Evolutionary conservation across 1,284 basidiomycete genomes (phyloP).

Genomic region (Anthracocystis panici-leucophaei): DNA sequence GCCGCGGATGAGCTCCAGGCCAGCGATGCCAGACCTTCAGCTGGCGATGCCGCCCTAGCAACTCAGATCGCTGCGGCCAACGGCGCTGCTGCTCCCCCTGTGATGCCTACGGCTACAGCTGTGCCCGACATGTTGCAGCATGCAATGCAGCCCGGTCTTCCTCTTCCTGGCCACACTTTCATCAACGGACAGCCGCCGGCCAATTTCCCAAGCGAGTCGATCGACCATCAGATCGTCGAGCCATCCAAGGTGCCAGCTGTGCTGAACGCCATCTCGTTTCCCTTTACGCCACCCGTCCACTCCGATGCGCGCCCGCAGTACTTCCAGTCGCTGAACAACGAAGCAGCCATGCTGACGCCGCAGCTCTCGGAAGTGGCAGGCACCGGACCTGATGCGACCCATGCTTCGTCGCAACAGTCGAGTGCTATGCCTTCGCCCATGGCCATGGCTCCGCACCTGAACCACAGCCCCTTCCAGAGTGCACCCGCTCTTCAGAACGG

Average conservation of each 20-base stretch:
- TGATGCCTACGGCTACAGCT: conserved; percentile 10
- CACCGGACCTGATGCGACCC: conserved; percentile 13
- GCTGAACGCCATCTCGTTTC: conserved; percentile 59
- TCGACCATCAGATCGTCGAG: conserved; percentile 61
- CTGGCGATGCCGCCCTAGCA: conserved; percentile 17
- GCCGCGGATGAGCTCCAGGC: conserved; percentile 40
- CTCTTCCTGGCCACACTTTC: conserved; percentile 36
- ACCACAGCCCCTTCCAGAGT: conserved; percentile 38
- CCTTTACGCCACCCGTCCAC: conserved; percentile 63
- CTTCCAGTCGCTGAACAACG: conserved; percentile 48
- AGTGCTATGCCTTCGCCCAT: conserved; percentile 47
- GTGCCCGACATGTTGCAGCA: conserved; percentile 29
- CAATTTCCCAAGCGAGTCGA: conserved; percentile 51
- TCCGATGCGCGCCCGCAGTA: conserved; percentile 48
- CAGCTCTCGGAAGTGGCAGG: conserved; percentile 41
- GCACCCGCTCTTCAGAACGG: conserved; percentile 25
- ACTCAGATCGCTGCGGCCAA: conserved; percentile 16
- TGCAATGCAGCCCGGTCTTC: conserved; percentile 22
- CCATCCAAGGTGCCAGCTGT: conserved; percentile 60
- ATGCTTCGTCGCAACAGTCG: conserved; percentile 30
- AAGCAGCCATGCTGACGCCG: conserved; percentile 46
- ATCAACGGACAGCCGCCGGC: conserved; percentile 49
- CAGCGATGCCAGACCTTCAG: conserved; percentile 32
- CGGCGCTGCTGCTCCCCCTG: conserved; percentile 4
- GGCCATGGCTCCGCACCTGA: conserved; percentile 41